Evolutionary conservation across 805 yeast species (phyloP), one percentile per base, ranked within the genome.

Genomic region (Ogataea pignaliae): DNA sequence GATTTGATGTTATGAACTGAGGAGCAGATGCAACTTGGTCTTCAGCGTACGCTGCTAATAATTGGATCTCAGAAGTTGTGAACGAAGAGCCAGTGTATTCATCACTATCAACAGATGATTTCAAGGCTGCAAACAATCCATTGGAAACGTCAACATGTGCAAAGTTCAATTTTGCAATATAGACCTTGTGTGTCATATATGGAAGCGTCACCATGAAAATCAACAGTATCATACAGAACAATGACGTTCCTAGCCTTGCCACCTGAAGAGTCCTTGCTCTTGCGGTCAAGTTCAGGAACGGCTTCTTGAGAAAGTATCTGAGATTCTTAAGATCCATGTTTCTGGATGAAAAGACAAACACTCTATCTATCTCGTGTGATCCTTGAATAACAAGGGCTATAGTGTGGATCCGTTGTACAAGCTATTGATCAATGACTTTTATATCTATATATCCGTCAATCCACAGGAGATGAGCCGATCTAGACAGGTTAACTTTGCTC

Each of bases 81-180:
- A 76, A 55, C 3, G 63, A 66, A 1, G 57, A 57, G 26, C 55
- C 57, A 3, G 51, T 46, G 13, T 18, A 9, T 31, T 48, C 44
- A 28, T 37, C 34, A 10, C 11, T 26, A 28, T 47, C 44, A 5
- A 50, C 55, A 10, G 55, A 42, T 3, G 39, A 12, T 37, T 76
- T 58, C 42, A 76, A 58, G 5, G 73, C 65, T 18, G 68, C 57
- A 51, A 76, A 79, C 9, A 81, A 58, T 1, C 85, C 86, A 15
- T 62, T 52, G 1, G 81, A 72, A 15, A 81, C 75, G 46, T 77
- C 79, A 7, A 71, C 59, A 50, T 75, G 81, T 3, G 75, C 68
- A 45, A 80, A 77, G 52, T 73, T 72, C 33, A 81, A 61, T 34
- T 70, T 54, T 7, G 69, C 64, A 10, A 72, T 54, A 26, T 50